Base-by-base conservation (phyloP, 2,329 filamentous ascomycete genomes). In the Verticillium zaregamsianum region DNA sequence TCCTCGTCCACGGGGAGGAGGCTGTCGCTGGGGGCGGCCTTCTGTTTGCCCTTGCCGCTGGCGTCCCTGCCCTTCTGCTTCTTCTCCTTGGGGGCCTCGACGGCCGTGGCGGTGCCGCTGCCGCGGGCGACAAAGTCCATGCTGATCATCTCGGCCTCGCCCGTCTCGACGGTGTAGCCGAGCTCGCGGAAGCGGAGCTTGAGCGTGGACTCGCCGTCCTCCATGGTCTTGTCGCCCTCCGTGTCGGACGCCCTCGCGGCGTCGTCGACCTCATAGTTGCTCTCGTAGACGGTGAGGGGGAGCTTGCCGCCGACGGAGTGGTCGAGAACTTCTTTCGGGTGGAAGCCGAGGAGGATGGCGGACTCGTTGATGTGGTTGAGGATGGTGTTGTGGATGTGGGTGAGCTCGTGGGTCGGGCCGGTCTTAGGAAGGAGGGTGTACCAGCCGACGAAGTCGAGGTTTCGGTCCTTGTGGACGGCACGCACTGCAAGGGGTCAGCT, bases 131-230 rank as follows among this genome's bases (percentile, higher is more conserved):
- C 90, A 67, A 93, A 96, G 75, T 97, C 93, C 70, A 99, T 91
- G 68, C 91, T 91, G 67, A 99, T 98, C 93, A 97, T 97, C 76
- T 99, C 95, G 1, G 93, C 93, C 74, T 98, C 93, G 11, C 92
- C 92, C 0, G 93, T 97, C 77, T 98, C 95, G 2, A 98, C 88
- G 0, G 90, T 90, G 74, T 95, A 98, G 2, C 90, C 86, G 11
- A 98, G 77, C 71, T 96, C 90, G 63, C 89, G 86, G 76, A 98
- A 98, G 69, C 86, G 90, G 63, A 95, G 82, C 58, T 83, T 85
- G 28, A 87, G 72, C 2, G 79, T 74, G 1, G 79, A 73, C 37
- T 86, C 76, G 72, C 82, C 73, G 66, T 92, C 90, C 66, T 91
- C 89, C 68, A 88, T 86, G 76, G 87, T 89, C 61, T 90, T 87